phyloP scores from a whole-genome alignment of 148 eudicot species.

The Hydrangea macrophylla region DNA sequence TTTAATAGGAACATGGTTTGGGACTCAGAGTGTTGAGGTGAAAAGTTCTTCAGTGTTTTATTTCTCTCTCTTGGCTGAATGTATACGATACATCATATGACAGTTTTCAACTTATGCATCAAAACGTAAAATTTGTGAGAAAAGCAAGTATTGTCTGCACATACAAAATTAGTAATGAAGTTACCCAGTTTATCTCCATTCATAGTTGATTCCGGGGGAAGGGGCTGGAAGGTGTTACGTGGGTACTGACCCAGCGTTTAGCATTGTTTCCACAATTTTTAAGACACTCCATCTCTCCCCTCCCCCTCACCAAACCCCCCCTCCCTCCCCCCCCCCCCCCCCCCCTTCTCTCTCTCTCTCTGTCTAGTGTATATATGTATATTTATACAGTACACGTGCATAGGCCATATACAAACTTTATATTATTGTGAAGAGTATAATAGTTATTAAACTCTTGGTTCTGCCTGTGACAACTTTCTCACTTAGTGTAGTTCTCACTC shows the following conservation, averaged over 20 bases:
- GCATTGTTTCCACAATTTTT: too few species aligned
- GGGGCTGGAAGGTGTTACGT: too few species aligned
- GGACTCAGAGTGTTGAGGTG: slow-evolving; percentile 90
- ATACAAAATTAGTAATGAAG: too few species aligned
- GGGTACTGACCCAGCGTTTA: too few species aligned
- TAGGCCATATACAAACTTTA: neutral
- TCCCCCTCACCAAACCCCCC: too few species aligned
- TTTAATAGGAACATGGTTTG: slow-evolving; percentile 94
- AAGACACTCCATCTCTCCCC: too few species aligned
- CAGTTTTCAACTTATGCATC: neutral
- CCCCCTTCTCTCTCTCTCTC: too few species aligned
- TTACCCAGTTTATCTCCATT: too few species aligned
- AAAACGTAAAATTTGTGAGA: neutral
- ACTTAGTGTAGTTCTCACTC: neutral
- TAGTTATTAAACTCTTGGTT: neutral
- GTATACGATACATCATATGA: neutral
- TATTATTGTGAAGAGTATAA: neutral
- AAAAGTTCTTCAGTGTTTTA: slow-evolving; percentile 5
- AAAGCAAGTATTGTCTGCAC: neutral
- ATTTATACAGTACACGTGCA: neutral
- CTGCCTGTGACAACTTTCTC: neutral
- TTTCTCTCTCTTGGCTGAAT: neutral
- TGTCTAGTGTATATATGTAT: too few species aligned
- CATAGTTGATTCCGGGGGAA: too few species aligned
- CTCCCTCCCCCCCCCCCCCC: too few species aligned